These are phyloP conservation scores for Penicillium macrosclerotiorum DNA, from an alignment of 495 filamentous ascomycete species.

Conservation along the genomic window DNA sequence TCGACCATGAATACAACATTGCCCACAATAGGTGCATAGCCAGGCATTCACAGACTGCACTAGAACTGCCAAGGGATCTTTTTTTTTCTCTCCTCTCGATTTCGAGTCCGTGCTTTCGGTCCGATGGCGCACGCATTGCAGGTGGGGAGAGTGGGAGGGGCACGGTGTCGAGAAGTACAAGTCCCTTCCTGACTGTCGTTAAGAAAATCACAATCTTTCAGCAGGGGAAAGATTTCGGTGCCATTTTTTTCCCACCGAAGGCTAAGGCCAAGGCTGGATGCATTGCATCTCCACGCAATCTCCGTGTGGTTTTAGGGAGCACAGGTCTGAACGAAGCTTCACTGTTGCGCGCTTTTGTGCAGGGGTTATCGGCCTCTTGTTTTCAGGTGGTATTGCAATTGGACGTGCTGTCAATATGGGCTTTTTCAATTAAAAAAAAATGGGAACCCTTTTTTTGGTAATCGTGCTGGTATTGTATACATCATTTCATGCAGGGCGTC, in stretches of 20 bases:
- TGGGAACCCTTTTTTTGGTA: too few relatives aligned
- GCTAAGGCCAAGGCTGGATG: not conserved
- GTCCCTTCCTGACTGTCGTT: not conserved
- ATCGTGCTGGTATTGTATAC: too few relatives aligned
- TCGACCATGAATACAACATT: not conserved
- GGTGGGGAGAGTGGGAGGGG: not conserved
- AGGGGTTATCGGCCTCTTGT: constrained; percentile 1
- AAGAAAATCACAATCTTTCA: not conserved
- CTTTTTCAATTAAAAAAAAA: not conserved
- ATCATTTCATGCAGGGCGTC: too few relatives aligned
- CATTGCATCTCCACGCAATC: constrained; percentile 15
- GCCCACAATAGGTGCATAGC: not conserved
- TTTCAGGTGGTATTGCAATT: too few relatives aligned
- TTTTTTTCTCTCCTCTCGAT: not conserved
- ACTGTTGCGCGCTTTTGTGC: not conserved
- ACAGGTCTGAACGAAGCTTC: constrained; percentile 14
- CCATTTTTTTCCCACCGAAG: not conserved
- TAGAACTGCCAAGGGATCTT: constrained; percentile 1
- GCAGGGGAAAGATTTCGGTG: too few relatives aligned
- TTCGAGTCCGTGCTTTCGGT: constrained; percentile 13
- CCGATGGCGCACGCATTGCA: constrained; percentile 7
- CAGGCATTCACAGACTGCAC: not conserved
- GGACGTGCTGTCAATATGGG: not conserved
- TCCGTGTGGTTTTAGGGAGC: constrained; percentile 7
- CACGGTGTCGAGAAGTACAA: not conserved